Percentiles rank a stretch among this genome's conserved stretches.
phyloP scores from a whole-genome alignment of 495 filamentous ascomycete species.

The Trichoderma reesei region DNA sequence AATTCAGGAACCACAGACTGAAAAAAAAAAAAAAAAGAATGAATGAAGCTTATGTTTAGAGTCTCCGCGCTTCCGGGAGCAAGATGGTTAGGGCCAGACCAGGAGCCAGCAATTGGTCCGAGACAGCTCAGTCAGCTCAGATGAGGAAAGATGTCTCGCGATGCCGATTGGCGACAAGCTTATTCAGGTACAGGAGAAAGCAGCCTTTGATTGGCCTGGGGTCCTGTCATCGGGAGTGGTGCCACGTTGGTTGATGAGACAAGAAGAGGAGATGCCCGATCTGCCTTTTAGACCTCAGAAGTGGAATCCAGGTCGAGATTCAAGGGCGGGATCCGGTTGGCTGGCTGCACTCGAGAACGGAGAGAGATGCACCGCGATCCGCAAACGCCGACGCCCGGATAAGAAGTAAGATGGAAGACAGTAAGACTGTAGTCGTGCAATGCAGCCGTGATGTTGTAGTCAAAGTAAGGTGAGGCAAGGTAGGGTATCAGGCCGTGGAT shows the following conservation, averaged over 20 bases:
- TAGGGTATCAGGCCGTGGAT: too few species aligned
- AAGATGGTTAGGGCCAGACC: not conserved
- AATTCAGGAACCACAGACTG: too few species aligned
- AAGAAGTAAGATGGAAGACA: not conserved
- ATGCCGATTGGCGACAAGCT: not conserved
- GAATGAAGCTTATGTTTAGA: not conserved
- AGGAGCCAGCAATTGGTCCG: not conserved
- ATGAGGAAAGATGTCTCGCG: not conserved
- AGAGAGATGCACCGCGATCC: not conserved
- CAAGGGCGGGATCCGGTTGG: not conserved
- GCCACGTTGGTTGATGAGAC: conserved; percentile 4
- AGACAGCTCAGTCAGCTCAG: too few species aligned
- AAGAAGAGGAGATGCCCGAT: not conserved
- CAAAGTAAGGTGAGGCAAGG: too few species aligned
- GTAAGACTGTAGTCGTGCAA: too few species aligned
- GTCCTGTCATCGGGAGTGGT: not conserved
- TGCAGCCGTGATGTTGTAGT: not conserved
- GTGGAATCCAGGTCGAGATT: not conserved
- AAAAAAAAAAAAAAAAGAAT: not conserved
- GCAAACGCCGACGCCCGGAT: not conserved
- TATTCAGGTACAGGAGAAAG: not conserved
- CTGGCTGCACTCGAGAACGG: not conserved
- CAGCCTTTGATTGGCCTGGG: not conserved
- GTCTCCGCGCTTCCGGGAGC: not conserved
- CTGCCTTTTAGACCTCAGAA: not conserved